phyloP scores from a whole-genome alignment of 2,329 filamentous ascomycete genomes.

The Dactylella cylindrospora region DNA sequence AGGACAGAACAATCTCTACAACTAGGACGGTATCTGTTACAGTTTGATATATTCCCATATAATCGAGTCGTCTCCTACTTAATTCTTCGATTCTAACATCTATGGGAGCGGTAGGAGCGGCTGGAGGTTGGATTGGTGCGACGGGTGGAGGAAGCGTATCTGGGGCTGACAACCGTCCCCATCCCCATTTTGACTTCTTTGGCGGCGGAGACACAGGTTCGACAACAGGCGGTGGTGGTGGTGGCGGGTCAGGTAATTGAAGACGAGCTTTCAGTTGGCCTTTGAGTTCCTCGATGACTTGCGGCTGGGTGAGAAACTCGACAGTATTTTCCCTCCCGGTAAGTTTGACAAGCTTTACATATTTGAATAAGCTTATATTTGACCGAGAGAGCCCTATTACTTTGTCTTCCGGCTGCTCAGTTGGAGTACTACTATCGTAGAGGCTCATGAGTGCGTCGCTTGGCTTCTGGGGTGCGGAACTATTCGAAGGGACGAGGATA shows the following conservation, averaged over 20 bases:
- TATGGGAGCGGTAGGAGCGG: slow-evolving; percentile 17
- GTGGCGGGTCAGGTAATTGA: slow-evolving; percentile 26
- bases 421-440: slow-evolving; percentile 16
- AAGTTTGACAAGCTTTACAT: slow-evolving; percentile 31
- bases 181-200: slow-evolving; percentile 41
- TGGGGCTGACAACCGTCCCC: slow-evolving; percentile 6
- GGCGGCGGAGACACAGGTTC: slow-evolving; percentile 29
- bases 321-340: slow-evolving; percentile 30
- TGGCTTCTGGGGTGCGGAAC: slow-evolving; percentile 10
- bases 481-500: slow-evolving; percentile 39
- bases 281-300: slow-evolving; percentile 38
- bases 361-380: slow-evolving; percentile 24
- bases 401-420: slow-evolving; percentile 19
- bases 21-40: slow-evolving; percentile 32
- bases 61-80: slow-evolving; percentile 40
- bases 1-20: slow-evolving; percentile 31
- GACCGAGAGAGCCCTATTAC: slow-evolving; percentile 26
- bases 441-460: slow-evolving; percentile 4
- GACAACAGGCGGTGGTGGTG: slow-evolving; percentile 13
- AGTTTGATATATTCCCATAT: slow-evolving; percentile 39
- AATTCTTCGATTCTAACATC: slow-evolving; percentile 39
- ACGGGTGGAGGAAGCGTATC: background rate
- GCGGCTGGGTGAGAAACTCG: slow-evolving; percentile 34
- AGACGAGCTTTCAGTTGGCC: slow-evolving; percentile 35
- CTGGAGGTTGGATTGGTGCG: slow-evolving; percentile 14